These are phyloP conservation scores for Globisporangium splendens DNA, from an alignment of 352 stramenopile genomes.

Conservation along the genomic window DNA sequence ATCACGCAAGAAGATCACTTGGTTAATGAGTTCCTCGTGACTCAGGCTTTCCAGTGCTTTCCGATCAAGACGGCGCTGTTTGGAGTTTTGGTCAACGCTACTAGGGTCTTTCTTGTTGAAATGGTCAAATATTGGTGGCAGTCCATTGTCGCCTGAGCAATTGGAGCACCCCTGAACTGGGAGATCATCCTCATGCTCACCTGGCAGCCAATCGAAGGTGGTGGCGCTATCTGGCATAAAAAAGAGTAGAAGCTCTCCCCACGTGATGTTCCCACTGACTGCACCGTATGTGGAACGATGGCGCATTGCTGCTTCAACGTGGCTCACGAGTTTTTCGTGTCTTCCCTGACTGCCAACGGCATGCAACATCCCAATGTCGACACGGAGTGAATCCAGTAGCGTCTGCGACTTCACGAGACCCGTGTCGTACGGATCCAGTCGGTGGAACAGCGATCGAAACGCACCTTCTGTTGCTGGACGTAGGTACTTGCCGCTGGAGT, in stretches of 20 bases:
- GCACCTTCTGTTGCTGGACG: slow-evolving; percentile 49
- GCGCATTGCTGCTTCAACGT: slow-evolving; percentile 35
- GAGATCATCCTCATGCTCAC: neutral
- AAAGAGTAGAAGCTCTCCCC: slow-evolving; percentile 69
- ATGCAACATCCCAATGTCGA: slow-evolving; percentile 27
- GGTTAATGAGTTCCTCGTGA: slow-evolving; percentile 40
- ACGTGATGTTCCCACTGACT: slow-evolving; percentile 45
- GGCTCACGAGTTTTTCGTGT: slow-evolving; percentile 25
- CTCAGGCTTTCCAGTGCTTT: slow-evolving; percentile 23
- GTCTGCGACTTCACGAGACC: slow-evolving; percentile 35
- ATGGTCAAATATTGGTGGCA: no score
- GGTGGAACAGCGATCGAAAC: slow-evolving; percentile 58
- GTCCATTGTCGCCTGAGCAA: no score
- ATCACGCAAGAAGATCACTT: slow-evolving; percentile 28
- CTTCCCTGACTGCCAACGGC: slow-evolving; percentile 34
- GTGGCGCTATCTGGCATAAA: slow-evolving; percentile 44
- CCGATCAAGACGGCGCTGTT: slow-evolving; percentile 12
- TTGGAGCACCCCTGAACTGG: no score
- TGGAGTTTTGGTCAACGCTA: neutral
- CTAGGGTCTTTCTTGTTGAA: no score
- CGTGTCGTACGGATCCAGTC: slow-evolving; percentile 58
- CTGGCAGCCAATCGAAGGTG: neutral
- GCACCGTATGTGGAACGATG: slow-evolving; percentile 19
- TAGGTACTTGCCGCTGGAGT: slow-evolving; percentile 22
- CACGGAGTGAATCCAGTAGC: slow-evolving; percentile 35